Percentiles rank a stretch among this genome's conserved stretches.
phyloP scores from a whole-genome alignment of 257 asterid species.

The Paraleonurus japonicus region DNA sequence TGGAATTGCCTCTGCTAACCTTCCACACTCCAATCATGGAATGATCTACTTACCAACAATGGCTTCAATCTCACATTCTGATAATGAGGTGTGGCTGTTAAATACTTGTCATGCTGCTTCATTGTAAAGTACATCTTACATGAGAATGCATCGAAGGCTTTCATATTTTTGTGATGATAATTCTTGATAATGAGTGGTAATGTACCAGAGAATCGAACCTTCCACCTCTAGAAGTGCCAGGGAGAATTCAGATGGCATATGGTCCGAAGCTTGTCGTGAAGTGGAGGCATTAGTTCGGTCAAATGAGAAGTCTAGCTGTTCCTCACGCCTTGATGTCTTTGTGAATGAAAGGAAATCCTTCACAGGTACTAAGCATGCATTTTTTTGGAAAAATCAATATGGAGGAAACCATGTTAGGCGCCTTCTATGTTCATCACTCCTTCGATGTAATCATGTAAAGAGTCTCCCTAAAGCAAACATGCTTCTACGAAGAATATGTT shows the following conservation, averaged over 20 bases:
- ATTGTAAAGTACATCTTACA: neutral
- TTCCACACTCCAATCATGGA: slow-evolving; percentile 30
- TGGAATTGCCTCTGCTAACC: slow-evolving; percentile 26
- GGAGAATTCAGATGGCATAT: slow-evolving; percentile 36
- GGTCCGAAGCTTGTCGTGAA: slow-evolving; percentile 55
- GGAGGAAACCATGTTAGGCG: neutral
- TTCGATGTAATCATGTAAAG: neutral
- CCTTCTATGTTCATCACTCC: slow-evolving; percentile 10
- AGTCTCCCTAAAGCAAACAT: slow-evolving; percentile 10
- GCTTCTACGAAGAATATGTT: neutral
- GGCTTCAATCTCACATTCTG: slow-evolving; percentile 36
- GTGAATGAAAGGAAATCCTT: slow-evolving; percentile 42
- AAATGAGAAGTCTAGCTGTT: slow-evolving; percentile 38
- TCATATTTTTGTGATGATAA: slow-evolving; percentile 1
- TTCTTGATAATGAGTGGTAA: slow-evolving; percentile 23
- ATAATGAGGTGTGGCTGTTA: slow-evolving; percentile 53
- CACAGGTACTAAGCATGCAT: slow-evolving; percentile 43
- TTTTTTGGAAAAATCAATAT: neutral
- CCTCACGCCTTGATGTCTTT: slow-evolving; percentile 35
- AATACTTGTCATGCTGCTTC: slow-evolving; percentile 7
- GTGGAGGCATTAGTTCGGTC: slow-evolving; percentile 49
- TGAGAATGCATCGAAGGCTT: neutral
- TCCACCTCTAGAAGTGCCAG: slow-evolving; percentile 27
- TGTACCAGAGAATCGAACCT: slow-evolving; percentile 42
- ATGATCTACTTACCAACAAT: slow-evolving; percentile 26